These are phyloP conservation scores for Gonapodya prolifera DNA, from an alignment of 192 early-diverging fungal species.

Conservation along the genomic window DNA sequence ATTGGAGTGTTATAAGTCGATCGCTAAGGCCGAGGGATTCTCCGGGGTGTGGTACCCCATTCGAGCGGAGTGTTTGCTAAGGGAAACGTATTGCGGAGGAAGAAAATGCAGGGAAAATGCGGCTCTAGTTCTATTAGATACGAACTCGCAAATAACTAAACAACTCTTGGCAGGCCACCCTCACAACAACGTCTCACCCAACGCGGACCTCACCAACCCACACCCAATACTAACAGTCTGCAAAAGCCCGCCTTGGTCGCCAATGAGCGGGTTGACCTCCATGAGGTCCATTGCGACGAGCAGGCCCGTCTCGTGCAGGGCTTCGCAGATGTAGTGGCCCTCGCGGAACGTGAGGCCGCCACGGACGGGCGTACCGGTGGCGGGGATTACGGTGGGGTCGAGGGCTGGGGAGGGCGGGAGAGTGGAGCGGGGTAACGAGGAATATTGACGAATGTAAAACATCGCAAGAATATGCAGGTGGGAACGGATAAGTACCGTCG, in stretches of 20 bases:
- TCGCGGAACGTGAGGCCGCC: constrained; percentile 92
- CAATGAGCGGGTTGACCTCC: constrained; percentile 86
- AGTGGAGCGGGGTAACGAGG: background rate
- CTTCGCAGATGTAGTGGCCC: constrained; percentile 95
- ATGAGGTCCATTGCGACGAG: constrained; percentile 86
- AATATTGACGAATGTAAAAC: too few relatives aligned
- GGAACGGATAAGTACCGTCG: constrained; percentile 43
- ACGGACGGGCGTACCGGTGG: constrained; percentile 89
- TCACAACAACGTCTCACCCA: constrained; percentile 77
- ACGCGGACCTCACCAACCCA: constrained; percentile 67
- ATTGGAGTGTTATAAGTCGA: too few relatives aligned
- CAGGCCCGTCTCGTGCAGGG: constrained; percentile 70
- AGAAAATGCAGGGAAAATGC: too few relatives aligned
- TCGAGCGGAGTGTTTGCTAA: too few relatives aligned
- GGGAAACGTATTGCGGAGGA: too few relatives aligned
- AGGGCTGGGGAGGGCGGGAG: background rate
- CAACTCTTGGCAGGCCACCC: too few relatives aligned
- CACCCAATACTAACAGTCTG: constrained; percentile 86
- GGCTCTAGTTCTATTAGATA: too few relatives aligned
- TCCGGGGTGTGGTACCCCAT: too few relatives aligned
- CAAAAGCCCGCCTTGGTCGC: constrained; percentile 47
- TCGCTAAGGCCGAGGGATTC: too few relatives aligned
- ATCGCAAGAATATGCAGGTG: too few relatives aligned
- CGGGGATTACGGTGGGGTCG: constrained; percentile 86
- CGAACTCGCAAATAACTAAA: too few relatives aligned